A percentile compares a stretch with the other conserved stretches of the same genome.
These are phyloP conservation scores for Pelargonium australe DNA, from an alignment of 441 rosid species.

Conservation along the genomic window DNA sequence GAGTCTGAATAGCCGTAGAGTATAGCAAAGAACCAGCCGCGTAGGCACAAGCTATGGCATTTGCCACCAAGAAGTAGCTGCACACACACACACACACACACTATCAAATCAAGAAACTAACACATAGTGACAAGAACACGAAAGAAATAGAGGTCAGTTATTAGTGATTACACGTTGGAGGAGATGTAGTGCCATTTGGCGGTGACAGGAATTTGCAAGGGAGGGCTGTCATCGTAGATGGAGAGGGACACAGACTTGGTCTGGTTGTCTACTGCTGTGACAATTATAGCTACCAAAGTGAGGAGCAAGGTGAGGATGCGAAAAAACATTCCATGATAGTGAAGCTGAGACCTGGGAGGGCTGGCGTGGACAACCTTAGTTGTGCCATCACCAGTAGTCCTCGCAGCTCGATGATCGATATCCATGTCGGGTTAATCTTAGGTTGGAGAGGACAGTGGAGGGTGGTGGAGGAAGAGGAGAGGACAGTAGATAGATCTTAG, in stretches of 20 bases:
- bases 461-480: background rate
- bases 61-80: conserved; percentile 54
- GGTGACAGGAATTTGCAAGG: background rate
- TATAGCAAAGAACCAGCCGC: conserved; percentile 41
- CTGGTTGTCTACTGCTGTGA: background rate
- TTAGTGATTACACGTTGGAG: background rate
- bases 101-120: background rate
- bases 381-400: background rate
- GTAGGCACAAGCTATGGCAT: conserved; percentile 53
- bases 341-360: conserved; percentile 1
- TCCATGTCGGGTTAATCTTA: background rate
- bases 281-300: background rate
- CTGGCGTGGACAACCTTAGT: background rate
- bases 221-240: background rate
- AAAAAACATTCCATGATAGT: background rate
- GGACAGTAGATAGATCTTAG: too few relatives aligned
- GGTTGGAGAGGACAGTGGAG: background rate
- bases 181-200: conserved; percentile 2
- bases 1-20: conserved; percentile 10
- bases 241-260: background rate
- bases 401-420: background rate
- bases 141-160: background rate
- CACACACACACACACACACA: background rate
- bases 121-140: background rate
- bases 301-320: conserved; percentile 6